A percentile compares a stretch with the other conserved stretches of the same genome.
Evolutionary conservation across 257 asterid species (phyloP).

Genomic region (Coffea eugenioides): DNA sequence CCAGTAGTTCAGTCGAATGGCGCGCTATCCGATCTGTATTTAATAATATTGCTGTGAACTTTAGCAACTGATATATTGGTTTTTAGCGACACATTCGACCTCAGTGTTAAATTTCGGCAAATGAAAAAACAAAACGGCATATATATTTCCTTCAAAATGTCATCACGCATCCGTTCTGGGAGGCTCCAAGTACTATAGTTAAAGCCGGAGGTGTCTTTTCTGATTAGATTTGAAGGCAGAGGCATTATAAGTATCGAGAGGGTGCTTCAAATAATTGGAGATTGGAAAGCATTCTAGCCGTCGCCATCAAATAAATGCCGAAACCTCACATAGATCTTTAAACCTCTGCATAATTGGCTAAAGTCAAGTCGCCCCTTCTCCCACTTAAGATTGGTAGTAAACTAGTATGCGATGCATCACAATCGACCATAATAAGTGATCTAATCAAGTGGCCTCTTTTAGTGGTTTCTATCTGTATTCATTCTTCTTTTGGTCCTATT

Average conservation of each 20-base stretch:
- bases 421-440: not conserved
- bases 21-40: too few relatives aligned
- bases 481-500: not conserved
- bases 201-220: not conserved
- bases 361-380: not conserved
- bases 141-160: not conserved
- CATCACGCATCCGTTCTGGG: not conserved
- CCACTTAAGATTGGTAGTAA: not conserved
- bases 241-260: not conserved
- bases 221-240: not conserved
- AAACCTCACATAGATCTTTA: not conserved
- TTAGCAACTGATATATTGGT: too few relatives aligned
- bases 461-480: not conserved
- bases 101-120: not conserved
- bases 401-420: not conserved
- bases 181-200: not conserved
- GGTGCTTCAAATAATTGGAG: not conserved
- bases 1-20: too few relatives aligned
- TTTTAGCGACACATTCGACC: not conserved
- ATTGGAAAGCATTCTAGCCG: not conserved
- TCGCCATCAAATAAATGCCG: conserved; percentile 4
- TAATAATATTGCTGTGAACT: too few relatives aligned
- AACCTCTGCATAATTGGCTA: not conserved
- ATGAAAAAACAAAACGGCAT: too few relatives aligned
- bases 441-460: not conserved